Evolutionary conservation across 2,329 filamentous ascomycete species (phyloP).

Genomic region (Pseudogymnoascus sp.): DNA sequence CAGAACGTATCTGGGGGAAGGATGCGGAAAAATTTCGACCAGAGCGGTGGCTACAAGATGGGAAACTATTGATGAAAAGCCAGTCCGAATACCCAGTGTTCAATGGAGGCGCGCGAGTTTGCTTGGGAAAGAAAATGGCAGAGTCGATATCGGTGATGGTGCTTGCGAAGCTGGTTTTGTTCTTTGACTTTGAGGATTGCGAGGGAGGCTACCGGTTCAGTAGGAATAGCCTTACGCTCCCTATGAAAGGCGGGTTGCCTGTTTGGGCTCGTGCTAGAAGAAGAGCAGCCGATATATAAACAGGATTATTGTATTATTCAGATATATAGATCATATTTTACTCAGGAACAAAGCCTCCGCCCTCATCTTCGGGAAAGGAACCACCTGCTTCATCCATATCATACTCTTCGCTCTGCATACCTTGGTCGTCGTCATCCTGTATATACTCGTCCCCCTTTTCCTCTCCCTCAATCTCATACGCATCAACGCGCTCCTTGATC

Average conservation of each 20-base stretch:
- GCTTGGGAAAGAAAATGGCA: slow-evolving; percentile 57
- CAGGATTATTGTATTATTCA: background rate
- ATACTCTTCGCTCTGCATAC: slow-evolving; percentile 36
- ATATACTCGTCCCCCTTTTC: slow-evolving; percentile 31
- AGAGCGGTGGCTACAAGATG: slow-evolving; percentile 44
- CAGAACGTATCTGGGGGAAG: slow-evolving; percentile 44
- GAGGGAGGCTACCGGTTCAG: slow-evolving; percentile 39
- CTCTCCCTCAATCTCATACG: slow-evolving; percentile 22
- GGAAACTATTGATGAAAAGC: slow-evolving; percentile 35
- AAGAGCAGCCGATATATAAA: background rate
- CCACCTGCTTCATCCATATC: slow-evolving; percentile 37
- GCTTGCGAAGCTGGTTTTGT: slow-evolving; percentile 38
- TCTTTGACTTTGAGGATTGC: slow-evolving; percentile 42
- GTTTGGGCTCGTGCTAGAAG: slow-evolving; percentile 10
- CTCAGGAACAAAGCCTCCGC: slow-evolving; percentile 7
- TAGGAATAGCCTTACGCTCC: slow-evolving; percentile 53
- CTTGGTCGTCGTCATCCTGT: slow-evolving; percentile 26
- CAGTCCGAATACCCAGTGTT: slow-evolving; percentile 55
- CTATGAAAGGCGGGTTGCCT: slow-evolving; percentile 53
- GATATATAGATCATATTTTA: background rate
- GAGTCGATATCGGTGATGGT: slow-evolving; percentile 50
- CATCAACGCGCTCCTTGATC: slow-evolving; percentile 24
- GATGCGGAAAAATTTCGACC: slow-evolving; percentile 49
- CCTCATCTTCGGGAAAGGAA: slow-evolving; percentile 30
- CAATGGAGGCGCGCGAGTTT: slow-evolving; percentile 52